phyloP scores from a whole-genome alignment of 1,284 basidiomycete genomes.

The Pseudozyma sp. region DNA sequence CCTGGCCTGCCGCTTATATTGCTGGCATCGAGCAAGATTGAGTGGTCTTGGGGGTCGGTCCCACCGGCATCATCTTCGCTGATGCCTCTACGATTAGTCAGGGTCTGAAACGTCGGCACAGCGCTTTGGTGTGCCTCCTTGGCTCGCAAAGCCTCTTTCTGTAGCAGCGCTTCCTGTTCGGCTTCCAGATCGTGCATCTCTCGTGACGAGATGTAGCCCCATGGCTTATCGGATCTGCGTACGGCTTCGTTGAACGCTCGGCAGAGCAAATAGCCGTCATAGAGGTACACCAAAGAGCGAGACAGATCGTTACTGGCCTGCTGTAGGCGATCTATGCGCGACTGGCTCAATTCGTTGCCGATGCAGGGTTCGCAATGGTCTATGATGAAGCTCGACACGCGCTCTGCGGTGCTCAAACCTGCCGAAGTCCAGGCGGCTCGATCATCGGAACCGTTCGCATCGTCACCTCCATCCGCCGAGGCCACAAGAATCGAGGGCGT shows the following conservation, averaged over 20 bases:
- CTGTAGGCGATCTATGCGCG: constrained; percentile 14
- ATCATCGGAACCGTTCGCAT: neutral
- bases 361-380: constrained; percentile 23
- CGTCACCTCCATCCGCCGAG: neutral
- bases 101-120: constrained; percentile 59
- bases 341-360: neutral
- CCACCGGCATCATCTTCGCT: constrained; percentile 2
- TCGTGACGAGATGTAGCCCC: constrained; percentile 84
- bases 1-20: constrained; percentile 18
- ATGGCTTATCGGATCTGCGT: constrained; percentile 81
- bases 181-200: constrained; percentile 74
- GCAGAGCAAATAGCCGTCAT: constrained; percentile 81
- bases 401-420: constrained; percentile 3
- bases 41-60: neutral
- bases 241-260: constrained; percentile 82
- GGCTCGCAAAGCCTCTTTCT: constrained; percentile 29
- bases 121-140: constrained; percentile 69
- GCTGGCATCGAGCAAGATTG: neutral
- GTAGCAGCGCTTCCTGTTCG: constrained; percentile 70
- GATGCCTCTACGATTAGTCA: constrained; percentile 9
- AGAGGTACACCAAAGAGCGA: constrained; percentile 19
- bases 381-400: constrained; percentile 23
- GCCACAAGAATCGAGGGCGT: constrained; percentile 10
- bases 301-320: constrained; percentile 10
- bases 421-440: constrained; percentile 1